Conservation (phyloP, 331 rosid genomes). For the Dryas integrifolia region DNA sequence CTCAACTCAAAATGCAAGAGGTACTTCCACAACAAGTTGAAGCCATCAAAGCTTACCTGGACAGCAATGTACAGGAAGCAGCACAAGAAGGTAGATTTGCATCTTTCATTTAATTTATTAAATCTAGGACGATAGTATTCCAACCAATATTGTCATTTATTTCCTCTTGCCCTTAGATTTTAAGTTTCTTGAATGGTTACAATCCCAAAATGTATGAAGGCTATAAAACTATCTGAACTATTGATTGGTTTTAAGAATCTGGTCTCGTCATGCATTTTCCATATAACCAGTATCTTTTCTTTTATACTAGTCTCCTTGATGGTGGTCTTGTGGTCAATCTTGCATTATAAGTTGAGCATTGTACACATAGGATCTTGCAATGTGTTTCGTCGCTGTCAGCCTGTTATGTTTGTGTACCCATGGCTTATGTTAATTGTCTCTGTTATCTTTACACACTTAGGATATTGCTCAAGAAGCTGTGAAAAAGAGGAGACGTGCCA, state of each 20-base stretch:
- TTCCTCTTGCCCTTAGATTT: neutral
- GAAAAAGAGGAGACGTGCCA: constrained; percentile 72
- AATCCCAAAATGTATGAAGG: neutral
- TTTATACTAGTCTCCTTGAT: neutral
- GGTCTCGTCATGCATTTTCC: neutral
- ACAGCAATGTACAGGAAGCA: constrained; percentile 90
- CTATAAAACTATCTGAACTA: neutral
- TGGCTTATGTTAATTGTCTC: neutral
- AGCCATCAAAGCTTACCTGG: constrained; percentile 92
- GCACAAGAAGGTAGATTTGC: constrained; percentile 60
- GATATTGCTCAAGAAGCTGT: constrained; percentile 88
- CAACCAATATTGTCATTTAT: no score
- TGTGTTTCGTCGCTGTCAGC: neutral
- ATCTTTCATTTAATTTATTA: neutral
- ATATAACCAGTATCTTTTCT: neutral
- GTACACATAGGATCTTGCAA: neutral
- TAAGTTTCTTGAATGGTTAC: neutral
- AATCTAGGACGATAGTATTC: neutral
- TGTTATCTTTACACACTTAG: constrained; percentile 29
- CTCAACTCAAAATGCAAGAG: constrained; percentile 80
- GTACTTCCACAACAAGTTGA: constrained; percentile 77
- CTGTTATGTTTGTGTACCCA: neutral
- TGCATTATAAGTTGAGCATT: neutral
- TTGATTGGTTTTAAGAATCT: neutral
- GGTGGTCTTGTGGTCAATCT: neutral